Evolutionary conservation across 2,329 filamentous ascomycete genomes (phyloP), one percentile per base, ranked within the genome.

Genomic region (Xylaria sp.): DNA sequence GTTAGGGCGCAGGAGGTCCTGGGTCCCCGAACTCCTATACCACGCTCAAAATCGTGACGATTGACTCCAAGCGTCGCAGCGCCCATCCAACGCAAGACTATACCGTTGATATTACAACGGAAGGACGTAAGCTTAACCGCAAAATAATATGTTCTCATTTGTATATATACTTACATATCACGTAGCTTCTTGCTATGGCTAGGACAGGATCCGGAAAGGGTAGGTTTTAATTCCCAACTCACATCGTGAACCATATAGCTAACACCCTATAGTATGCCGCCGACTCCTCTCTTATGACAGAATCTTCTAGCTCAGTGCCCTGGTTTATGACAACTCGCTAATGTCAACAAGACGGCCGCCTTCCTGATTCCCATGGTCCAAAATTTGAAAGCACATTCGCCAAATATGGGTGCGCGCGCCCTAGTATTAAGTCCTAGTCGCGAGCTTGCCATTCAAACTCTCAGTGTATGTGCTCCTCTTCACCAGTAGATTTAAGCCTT

Each of bases 341-440:
- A 69, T 32, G 1, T 5, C 14, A 39, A 48, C 14, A 68, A 71
- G 84, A 99, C 97, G 0, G 96, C 94, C 0, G 96, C 96, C 24
- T 99, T 99, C 80, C 94, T 98, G 30, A 97, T 99, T 72, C 96
- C 96, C 51, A 97, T 99, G 95, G 94, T 99, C 69, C 93, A 99
- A 83, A 92, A 91, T 72, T 84, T 99, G 69, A 97, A 94, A 80
- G 87, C 89, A 27, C 97, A 99, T 80, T 97, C 92, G 77, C 90
- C 90, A 34, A 91, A 92, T 75, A 90, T 98, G 71, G 96, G 97
- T 61, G 90, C 93, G 53, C 88, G 96, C 75, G 96, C 91, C 12
- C 84, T 99, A 68, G 92, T 99, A 70, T 82, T 99, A 78, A 98
- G 94, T 14, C 96, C 96, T 0, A 97, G 94, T 30, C 89, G 96